Base-by-base conservation (phyloP, 2,329 filamentous ascomycete genomes). In the Penicillium sp. region DNA sequence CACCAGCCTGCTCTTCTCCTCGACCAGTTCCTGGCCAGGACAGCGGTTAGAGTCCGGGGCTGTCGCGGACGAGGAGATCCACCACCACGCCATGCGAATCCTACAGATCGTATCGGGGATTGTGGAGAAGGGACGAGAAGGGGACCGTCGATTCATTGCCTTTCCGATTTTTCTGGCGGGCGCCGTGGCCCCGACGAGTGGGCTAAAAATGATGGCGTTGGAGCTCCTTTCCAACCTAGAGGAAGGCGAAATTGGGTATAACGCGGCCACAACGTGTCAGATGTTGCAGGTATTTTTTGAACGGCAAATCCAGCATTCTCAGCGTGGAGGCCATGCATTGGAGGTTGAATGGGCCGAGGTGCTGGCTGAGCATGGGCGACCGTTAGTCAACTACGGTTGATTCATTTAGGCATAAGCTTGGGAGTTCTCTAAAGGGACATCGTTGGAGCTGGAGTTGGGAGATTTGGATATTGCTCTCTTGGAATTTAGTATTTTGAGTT, bases 141-240 rank as follows among this genome's bases (percentile, higher is more conserved):
- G n/a, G n/a, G n/a, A n/a, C n/a, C n/a, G n/a, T n/a, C n/a, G n/a
- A n/a, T 75, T 75, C 49, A 59, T 76, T 4, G 67, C 77, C 2
- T 79, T 80, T 52, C 77, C 78, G 0, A 55, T 79, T 0, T 80
- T 81, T 58, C 71, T 81, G 50, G 75, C 77, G 0, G 78, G 77
- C 9, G 59, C 60, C 3, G 69, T 73, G 17, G 72, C 72, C 2
- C 63, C 59, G 0, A 66, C 71, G 21, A 63, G 64, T 8, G 65
- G 64, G 5, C 66, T 73, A 19, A 76, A 79, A 57, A 65, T 67
- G 46, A 65, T 70, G 55, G 74, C 74, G 1, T 63, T 79, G 48
- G 69, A 75, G n/a, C 56, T 79, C 43, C 67, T 80, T 32, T 67
- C 64, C n/a, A 64, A 59, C 7, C 68, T 78, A 59, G 63, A 69